Evolutionary conservation across 192 early-diverging fungal species (phyloP), one percentile per base, ranked within the genome.

Genomic region (Chytriomyces confervae): DNA sequence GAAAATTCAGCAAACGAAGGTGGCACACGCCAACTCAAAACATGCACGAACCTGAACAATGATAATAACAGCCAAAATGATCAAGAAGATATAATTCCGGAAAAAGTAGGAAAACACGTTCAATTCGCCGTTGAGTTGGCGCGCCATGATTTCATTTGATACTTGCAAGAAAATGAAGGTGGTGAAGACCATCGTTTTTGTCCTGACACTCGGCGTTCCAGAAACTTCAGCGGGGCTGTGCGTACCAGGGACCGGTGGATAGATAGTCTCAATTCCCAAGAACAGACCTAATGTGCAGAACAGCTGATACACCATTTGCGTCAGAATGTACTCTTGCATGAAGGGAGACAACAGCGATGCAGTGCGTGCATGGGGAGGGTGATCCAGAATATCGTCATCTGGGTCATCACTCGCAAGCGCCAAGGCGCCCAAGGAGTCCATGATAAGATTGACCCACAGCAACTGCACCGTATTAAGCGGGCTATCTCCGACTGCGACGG

Each of bases 371-470:
- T 90, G 89, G 20, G 89, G 89, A 2, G 81, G 82, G 44, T 83
- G 81, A 16, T 84, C 75, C 62, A 90, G 62, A 69, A 90, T 87
- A 49, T 89, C 86, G 61, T 85, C 84, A 24, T 86, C 86, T 10
- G 89, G 89, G 20, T 86, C 87, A 77, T 90, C 89, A 29, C 83
- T 82, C 5, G 89, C 89, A 1, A 90, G 73, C 7, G 86, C 73
- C 7, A 89, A 70, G 5, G 88, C 88, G 13, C 86, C 88, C n/a
- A 89, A 73, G 18, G 86, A 85, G 73, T 89, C 86, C 88, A 89
- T 89, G 67, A 89, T 89, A 61, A 89, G 74, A 69, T 89, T 89
- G 27, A 89, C 85, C 86, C 86, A 87, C n/a, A 89, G 80, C 68
- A 89, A 78, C 80, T 89, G 88, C 4, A 89, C 86, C 60, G 87